These are phyloP conservation scores for Phytomonas francai DNA, from an alignment of 208 protist species.

Conservation along the genomic window DNA sequence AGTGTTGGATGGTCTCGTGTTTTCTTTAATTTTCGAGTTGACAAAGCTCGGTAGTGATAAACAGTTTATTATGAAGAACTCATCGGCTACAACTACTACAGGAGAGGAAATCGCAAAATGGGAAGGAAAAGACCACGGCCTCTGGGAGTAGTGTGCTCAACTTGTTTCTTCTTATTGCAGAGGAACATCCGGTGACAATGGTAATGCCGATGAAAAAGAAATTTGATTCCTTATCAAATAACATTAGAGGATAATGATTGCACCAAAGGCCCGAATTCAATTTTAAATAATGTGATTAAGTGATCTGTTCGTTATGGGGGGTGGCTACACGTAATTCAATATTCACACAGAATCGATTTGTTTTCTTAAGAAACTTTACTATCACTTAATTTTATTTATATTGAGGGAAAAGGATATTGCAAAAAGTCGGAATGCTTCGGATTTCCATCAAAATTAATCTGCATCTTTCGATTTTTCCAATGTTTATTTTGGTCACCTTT, in stretches of 20 bases:
- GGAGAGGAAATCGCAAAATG: neutral
- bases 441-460: neutral
- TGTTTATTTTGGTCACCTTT: neutral
- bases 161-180: neutral
- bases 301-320: neutral
- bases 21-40: conserved; percentile 77
- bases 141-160: neutral
- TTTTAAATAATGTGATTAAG: neutral
- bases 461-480: neutral
- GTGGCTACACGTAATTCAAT: neutral
- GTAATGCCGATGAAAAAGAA: neutral
- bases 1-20: conserved; percentile 75
- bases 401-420: neutral
- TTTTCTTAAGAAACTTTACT: neutral
- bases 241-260: neutral
- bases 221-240: neutral
- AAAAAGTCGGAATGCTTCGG: neutral
- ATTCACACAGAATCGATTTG: neutral
- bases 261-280: neutral
- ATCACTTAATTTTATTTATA: neutral
- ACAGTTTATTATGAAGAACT: conserved; percentile 35
- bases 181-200: neutral
- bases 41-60: conserved; percentile 80
- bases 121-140: neutral
- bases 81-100: neutral